phyloP scores from a whole-genome alignment of 2,329 filamentous ascomycete genomes.

The Cadophora sp. region DNA sequence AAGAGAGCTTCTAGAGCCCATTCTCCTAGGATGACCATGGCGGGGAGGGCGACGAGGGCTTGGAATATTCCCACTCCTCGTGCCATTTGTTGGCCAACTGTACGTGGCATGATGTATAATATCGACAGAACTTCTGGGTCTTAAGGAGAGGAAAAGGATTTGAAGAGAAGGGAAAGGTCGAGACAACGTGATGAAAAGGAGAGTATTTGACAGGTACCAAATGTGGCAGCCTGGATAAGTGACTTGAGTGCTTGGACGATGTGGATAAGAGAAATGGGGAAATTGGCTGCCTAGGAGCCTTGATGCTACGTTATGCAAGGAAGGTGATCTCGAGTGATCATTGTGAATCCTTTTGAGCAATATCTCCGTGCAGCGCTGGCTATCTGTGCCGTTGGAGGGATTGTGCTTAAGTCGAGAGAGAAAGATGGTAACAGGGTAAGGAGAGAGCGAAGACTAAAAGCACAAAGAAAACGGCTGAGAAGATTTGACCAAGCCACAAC shows the following conservation, averaged over 20 bases:
- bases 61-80: constrained; percentile 33
- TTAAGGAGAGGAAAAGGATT: too few relatives aligned
- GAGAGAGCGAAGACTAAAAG: neutral
- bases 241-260: neutral
- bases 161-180: too few relatives aligned
- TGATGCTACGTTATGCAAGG: neutral
- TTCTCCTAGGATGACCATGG: constrained; percentile 24
- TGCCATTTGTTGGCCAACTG: constrained; percentile 30
- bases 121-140: too few relatives aligned
- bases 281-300: neutral
- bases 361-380: neutral
- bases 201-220: neutral
- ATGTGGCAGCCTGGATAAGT: neutral
- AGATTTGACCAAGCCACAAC: too few relatives aligned
- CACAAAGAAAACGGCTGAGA: neutral
- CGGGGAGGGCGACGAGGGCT: constrained; percentile 31
- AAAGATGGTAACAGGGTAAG: neutral
- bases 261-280: neutral
- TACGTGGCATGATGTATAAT: constrained; percentile 24
- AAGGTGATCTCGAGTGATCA: neutral
- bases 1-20: constrained; percentile 16
- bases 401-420: neutral
- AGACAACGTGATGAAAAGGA: neutral
- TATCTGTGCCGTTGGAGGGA: neutral
- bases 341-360: neutral